Conservation (phyloP, 257 asterid genomes). For the Mitragyna speciosa region DNA sequence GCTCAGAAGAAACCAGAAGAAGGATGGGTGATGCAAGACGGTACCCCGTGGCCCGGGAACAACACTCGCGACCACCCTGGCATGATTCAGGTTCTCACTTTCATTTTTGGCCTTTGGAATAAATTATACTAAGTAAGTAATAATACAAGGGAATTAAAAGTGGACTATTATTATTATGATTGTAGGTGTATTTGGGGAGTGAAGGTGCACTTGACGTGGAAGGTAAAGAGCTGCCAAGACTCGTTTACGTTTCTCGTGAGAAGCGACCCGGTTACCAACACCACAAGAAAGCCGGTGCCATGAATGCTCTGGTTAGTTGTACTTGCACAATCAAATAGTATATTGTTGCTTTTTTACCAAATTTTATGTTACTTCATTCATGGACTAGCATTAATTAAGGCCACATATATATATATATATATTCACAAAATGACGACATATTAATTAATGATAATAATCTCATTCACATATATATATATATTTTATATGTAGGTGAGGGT, state of each 20-base stretch:
- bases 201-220: conserved; percentile 90
- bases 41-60: conserved; percentile 92
- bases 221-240: conserved; percentile 77
- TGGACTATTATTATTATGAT: too few species aligned
- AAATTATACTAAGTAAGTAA: background rate
- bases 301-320: conserved; percentile 71
- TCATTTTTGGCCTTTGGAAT: background rate
- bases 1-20: conserved; percentile 91
- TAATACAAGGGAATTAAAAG: background rate
- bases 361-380: too few species aligned
- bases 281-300: conserved; percentile 91
- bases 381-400: too few species aligned
- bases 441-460: too few species aligned
- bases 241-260: conserved; percentile 84
- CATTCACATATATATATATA: too few species aligned
- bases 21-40: conserved; percentile 93
- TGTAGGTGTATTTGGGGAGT: conserved; percentile 71
- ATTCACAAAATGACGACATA: too few species aligned
- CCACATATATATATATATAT: too few species aligned
- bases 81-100: conserved; percentile 68
- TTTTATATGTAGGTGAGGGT: conserved; percentile 55
- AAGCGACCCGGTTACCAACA: conserved; percentile 79
- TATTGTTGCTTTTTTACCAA: too few species aligned
- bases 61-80: conserved; percentile 86
- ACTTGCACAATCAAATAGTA: too few species aligned